These are phyloP conservation scores for Pythium guiyangense DNA, from an alignment of 352 stramenopile species.

Conservation along the genomic window DNA sequence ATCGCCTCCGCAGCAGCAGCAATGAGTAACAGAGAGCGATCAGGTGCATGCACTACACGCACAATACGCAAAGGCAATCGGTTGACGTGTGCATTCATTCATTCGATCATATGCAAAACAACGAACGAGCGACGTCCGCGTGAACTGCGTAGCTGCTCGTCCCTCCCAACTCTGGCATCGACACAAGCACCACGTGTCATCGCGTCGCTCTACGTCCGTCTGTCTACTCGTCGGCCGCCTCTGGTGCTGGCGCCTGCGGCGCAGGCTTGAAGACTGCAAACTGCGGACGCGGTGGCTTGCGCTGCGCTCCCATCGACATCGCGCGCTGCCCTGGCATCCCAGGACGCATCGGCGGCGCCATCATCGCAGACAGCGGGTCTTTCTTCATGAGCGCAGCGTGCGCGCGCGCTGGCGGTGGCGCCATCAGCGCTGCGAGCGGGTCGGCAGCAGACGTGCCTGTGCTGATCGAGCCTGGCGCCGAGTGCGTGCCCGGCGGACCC, in stretches of 20 bases:
- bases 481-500: conserved; percentile 45
- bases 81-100: not conserved
- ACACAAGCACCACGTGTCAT: not conserved
- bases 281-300: conserved; percentile 67
- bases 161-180: not conserved
- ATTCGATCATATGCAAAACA: not conserved
- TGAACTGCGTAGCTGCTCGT: not conserved
- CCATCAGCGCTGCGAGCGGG: conserved; percentile 78
- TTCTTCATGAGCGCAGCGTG: conserved; percentile 71
- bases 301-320: conserved; percentile 23
- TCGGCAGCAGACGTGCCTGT: conserved; percentile 24
- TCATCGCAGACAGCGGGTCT: conserved; percentile 81
- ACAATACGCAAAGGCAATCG: not conserved
- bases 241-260: conserved; percentile 9
- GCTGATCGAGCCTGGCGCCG: conserved; percentile 62
- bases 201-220: not conserved
- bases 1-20: not conserved
- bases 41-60: not conserved
- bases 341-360: conserved; percentile 60
- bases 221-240: conserved; percentile 16
- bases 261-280: conserved; percentile 86
- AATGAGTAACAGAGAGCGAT: not conserved
- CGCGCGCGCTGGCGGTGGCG: conserved; percentile 54
- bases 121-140: not conserved
- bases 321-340: conserved; percentile 28